A percentile compares a stretch with the other conserved stretches of the same genome.
Evolutionary conservation across 148 eudicot genomes (phyloP).

Genomic region (Rheum nobile): DNA sequence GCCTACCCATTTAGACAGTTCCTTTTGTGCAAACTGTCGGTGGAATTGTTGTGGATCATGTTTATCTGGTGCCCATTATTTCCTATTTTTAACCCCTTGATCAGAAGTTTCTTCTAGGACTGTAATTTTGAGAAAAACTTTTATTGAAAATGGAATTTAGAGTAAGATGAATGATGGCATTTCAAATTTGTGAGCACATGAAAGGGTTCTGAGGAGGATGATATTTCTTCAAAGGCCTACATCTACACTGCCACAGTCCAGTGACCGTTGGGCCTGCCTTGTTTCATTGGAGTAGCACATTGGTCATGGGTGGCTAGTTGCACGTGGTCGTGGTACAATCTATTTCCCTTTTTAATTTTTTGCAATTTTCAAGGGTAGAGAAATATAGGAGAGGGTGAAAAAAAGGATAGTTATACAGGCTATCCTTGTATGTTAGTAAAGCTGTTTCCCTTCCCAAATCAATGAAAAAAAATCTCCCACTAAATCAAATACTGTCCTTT

Average conservation of each 20-base stretch:
- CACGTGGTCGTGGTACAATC: conserved; percentile 7
- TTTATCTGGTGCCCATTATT: neutral
- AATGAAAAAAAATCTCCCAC: neutral
- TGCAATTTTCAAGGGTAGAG: neutral
- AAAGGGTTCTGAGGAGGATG: neutral
- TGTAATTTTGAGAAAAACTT: neutral
- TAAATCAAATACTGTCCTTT: neutral
- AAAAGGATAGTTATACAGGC: neutral
- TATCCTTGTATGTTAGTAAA: neutral
- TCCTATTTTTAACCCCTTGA: neutral
- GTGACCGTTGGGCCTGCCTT: neutral
- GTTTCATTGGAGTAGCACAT: conserved; percentile 1
- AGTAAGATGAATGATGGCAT: neutral
- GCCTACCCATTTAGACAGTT: neutral
- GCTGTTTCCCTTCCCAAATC: neutral
- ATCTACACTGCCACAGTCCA: neutral
- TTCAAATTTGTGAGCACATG: neutral
- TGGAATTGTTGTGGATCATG: neutral
- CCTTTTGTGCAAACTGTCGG: neutral
- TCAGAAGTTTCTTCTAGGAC: neutral
- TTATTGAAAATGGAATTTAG: neutral
- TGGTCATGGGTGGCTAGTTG: conserved; percentile 2
- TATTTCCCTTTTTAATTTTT: neutral
- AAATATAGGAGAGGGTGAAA: neutral
- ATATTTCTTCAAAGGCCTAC: neutral